Percentiles rank a stretch among this genome's conserved stretches.
Conservation (phyloP, 345 rosid species). For the Citrus inodora region DNA sequence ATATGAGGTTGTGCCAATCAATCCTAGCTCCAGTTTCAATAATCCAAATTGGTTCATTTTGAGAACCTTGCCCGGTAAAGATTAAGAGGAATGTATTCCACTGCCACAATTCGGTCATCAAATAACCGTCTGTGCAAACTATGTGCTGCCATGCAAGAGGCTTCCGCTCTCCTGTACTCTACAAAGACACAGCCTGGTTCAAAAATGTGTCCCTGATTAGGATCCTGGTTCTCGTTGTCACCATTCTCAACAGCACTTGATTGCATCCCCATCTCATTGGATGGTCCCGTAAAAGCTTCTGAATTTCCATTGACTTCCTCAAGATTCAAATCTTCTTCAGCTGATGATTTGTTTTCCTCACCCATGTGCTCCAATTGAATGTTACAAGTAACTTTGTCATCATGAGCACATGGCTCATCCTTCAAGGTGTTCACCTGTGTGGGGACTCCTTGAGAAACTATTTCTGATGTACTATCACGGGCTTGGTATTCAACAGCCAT, state of each 20-base stretch:
- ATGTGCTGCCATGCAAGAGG: slow-evolving; percentile 67
- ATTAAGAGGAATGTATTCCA: slow-evolving; percentile 57
- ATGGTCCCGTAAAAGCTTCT: slow-evolving; percentile 9
- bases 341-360: slow-evolving; percentile 17
- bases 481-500: slow-evolving; percentile 18
- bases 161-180: slow-evolving; percentile 74
- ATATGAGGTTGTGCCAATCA: not conserved
- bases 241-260: slow-evolving; percentile 27
- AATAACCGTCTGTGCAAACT: slow-evolving; percentile 68
- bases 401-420: slow-evolving; percentile 23
- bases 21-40: not conserved
- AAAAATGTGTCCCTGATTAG: slow-evolving; percentile 30
- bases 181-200: slow-evolving; percentile 71
- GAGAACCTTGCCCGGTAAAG: slow-evolving; percentile 50
- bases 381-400: slow-evolving; percentile 6
- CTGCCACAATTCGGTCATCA: slow-evolving; percentile 49
- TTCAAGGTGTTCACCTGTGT: slow-evolving; percentile 19
- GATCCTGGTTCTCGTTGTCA: slow-evolving; percentile 25
- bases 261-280: slow-evolving; percentile 17
- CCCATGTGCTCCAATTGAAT: slow-evolving; percentile 8
- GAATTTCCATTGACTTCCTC: slow-evolving; percentile 20
- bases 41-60: slow-evolving; percentile 17
- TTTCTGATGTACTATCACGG: slow-evolving; percentile 7
- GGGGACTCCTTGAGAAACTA: slow-evolving; percentile 6
- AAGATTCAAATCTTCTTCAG: slow-evolving; percentile 16